Evolutionary conservation across 768 basidiomycete genomes (phyloP), one percentile per base, ranked within the genome.

Genomic region (Lactarius psammicola): DNA sequence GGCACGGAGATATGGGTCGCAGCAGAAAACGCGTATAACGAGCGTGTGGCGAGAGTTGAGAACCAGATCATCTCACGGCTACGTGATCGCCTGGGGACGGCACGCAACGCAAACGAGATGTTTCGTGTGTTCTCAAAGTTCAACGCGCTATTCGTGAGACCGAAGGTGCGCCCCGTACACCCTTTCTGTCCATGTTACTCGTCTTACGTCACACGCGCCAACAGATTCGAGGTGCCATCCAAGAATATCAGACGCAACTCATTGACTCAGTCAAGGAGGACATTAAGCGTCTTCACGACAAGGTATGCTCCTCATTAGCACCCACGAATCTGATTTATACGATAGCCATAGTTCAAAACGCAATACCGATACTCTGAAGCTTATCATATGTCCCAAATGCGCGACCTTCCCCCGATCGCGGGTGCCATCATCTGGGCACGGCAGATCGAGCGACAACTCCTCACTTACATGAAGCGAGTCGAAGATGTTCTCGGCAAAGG

Each of bases 201-300:
- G 9, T 30, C 62, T 64, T 56, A 67, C 40, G n/a, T 30, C 18
- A 60, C 33, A 13, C 18, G 11, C 36, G 23, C 10, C 7, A 58
- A 26, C 51, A 94, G 92, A 96, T 96, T 76, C 89, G 94, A 65
- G 96, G 97, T 69, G 97, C 97, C 53, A 98, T 99, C 64, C 94
- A 97, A 83, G 97, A 98, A 76, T 98, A 98, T 72, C 97, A 98
- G 76, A 98, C 95, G 0, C 95, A 97, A 68, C 87, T 99, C 18
- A 99, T 99, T 69, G 97, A 99, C 71, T 96, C 94, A 5, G 96
- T 98, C 55, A 99, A 99, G 74, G 95, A 98, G 72, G 96, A 98
- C 74, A 98, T 98, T 76, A 94, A 96, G 70, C 87, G 86, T 55
- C 79, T 98, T 28, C 95, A 98, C 69, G 93, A 94, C 76, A 98